These are phyloP conservation scores for Entomortierella beljakovae DNA, from an alignment of 192 early-diverging fungal genomes.

Conservation along the genomic window DNA sequence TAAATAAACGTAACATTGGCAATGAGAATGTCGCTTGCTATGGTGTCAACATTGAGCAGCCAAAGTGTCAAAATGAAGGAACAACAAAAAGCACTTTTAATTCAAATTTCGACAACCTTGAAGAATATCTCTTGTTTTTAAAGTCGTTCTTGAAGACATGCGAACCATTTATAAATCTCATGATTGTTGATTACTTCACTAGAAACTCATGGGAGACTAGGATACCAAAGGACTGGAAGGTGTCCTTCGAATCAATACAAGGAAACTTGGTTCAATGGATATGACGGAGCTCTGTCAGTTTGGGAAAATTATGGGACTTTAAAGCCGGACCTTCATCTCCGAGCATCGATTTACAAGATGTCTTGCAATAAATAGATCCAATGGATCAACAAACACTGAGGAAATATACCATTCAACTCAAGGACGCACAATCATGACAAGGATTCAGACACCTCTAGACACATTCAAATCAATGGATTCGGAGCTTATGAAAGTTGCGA, in stretches of 20 bases:
- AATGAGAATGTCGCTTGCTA: neutral
- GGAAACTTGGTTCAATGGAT: slow-evolving; percentile 40
- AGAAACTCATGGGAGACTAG: slow-evolving; percentile 58
- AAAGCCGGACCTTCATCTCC: slow-evolving; percentile 9
- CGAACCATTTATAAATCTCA: slow-evolving; percentile 36
- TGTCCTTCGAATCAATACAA: slow-evolving; percentile 45
- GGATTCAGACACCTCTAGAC: too few species aligned
- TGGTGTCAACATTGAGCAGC: neutral
- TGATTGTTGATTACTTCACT: slow-evolving; percentile 64
- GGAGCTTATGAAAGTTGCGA: too few species aligned
- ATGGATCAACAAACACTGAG: neutral
- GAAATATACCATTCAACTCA: slow-evolving; percentile 5
- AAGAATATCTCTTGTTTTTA: slow-evolving; percentile 27
- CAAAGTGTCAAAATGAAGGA: neutral
- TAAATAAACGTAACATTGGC: neutral
- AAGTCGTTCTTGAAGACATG: slow-evolving; percentile 17
- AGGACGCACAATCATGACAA: too few species aligned
- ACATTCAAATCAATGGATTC: too few species aligned
- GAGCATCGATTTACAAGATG: neutral
- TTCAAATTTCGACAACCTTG: slow-evolving; percentile 28
- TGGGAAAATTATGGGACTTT: slow-evolving; percentile 32
- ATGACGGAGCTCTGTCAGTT: slow-evolving; percentile 49
- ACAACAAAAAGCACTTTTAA: slow-evolving; percentile 10
- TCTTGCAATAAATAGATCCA: neutral
- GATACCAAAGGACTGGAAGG: slow-evolving; percentile 57